phyloP scores from a whole-genome alignment of 2,329 filamentous ascomycete genomes.

The Colletotrichum incanum region DNA sequence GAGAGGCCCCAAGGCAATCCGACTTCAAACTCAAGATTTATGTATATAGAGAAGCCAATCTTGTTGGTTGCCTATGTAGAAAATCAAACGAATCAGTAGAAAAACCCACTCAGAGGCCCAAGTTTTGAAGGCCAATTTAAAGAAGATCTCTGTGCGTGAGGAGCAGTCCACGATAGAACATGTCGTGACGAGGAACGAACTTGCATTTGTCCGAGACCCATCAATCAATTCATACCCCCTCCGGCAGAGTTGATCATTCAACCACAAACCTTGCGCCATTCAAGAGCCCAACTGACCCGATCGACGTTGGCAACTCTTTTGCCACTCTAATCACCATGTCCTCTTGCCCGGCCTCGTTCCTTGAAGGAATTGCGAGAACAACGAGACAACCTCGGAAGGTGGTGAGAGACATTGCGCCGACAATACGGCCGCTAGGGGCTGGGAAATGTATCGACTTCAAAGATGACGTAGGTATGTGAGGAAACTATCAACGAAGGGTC shows the following conservation, averaged over 20 bases:
- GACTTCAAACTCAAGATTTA: no score
- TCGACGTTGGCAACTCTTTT: no score
- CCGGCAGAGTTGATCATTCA: not conserved
- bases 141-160: not conserved
- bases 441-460: not conserved
- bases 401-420: not conserved
- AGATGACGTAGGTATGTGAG: conserved; percentile 7
- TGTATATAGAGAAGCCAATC: no score
- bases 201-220: not conserved
- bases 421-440: not conserved
- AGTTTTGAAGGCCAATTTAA: not conserved
- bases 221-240: not conserved
- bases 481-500: not conserved
- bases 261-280: not conserved
- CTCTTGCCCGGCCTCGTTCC: not conserved
- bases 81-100: no score
- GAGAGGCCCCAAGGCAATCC: not conserved
- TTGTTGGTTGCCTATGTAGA: no score
- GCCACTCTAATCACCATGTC: not conserved
- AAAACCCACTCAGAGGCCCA: no score
- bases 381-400: not conserved
- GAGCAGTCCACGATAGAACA: not conserved
- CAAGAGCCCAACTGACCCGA: not conserved
- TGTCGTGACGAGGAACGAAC: not conserved
- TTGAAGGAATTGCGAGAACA: not conserved